Base-by-base conservation (phyloP, 2,329 filamentous ascomycete genomes). In the Dothideomycetidae sp. region DNA sequence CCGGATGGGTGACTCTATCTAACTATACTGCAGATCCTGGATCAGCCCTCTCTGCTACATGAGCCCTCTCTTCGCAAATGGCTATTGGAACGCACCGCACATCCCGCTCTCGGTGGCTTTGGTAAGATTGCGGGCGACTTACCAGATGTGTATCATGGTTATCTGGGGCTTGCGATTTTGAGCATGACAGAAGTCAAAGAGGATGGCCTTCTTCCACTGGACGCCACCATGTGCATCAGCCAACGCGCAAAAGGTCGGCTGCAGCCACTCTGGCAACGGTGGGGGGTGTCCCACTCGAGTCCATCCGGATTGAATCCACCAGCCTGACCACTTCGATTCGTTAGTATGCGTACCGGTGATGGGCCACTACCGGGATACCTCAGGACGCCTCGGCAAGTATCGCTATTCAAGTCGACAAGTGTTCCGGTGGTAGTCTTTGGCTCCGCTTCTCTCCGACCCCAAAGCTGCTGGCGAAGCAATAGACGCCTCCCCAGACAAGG, bases 31-130 rank as follows among this genome's bases (percentile, higher is more conserved):
- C 43, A 51, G 35, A 48, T 52, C 9, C 41, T 51, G 37, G 16
- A 45, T 31, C 45, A 46, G 5, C 39, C 46, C 2, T 21, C 35
- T 1, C 38, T 36, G 10, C 31, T 55, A 4, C 28, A 38, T 19
- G 15, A 38, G 19, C 15, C 28, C 14, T 19, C 28, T 4, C 15
- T 38, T 7, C 42, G 83, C n/a, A 68, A 70, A 33, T 96, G 90
- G 58, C 65, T 98, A 10, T 67, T 94, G 7, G 74, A 81, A 35
- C 78, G 85, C 53, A 93, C 84, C 1, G 84, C 94, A 53, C 88
- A 96, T 57, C 55, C 73, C 12, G 80, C 94, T 15, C 43, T 53
- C 7, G 62, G 62, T n/a, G 60, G 61, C 3, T 64, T 66, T 47
- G 58, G 59, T 18, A 64, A 66, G 44, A 52, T 60, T 17, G 58